Percentiles rank a stretch among this genome's conserved stretches.
phyloP scores from a whole-genome alignment of 345 rosid species.

The Diplotaxis tenuifolia region DNA sequence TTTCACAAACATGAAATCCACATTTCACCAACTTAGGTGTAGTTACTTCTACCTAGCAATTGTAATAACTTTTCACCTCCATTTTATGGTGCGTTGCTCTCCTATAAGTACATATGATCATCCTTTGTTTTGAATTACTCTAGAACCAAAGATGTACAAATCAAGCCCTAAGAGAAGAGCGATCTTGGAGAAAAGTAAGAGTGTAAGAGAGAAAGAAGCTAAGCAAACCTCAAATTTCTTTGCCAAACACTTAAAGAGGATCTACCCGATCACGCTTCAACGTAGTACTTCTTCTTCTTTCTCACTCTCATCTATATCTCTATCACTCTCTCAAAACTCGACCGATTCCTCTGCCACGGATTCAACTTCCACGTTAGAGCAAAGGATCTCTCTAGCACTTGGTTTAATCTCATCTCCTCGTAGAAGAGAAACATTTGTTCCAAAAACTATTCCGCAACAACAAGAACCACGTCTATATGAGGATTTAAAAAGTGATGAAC shows the following conservation, averaged over 20 bases:
- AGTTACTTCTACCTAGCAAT: not conserved
- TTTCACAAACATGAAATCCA: conserved; percentile 49
- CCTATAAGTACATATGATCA: conserved; percentile 28
- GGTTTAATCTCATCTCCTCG: conserved; percentile 49
- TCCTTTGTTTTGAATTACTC: conserved; percentile 14
- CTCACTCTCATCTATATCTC: conserved; percentile 69
- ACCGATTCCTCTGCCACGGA: conserved; percentile 75
- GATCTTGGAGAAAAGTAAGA: conserved; percentile 28
- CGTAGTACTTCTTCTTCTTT: conserved; percentile 75
- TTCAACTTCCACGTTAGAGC: conserved; percentile 36
- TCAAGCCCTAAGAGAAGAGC: conserved; percentile 29
- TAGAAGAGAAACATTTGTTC: conserved; percentile 42
- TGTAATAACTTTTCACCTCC: conserved; percentile 13
- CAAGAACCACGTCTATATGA: conserved; percentile 40
- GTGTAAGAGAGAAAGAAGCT: conserved; percentile 31
- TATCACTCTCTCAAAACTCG: conserved; percentile 84
- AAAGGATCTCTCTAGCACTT: conserved; percentile 61
- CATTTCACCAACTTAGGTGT: conserved; percentile 63
- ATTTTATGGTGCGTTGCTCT: conserved; percentile 3
- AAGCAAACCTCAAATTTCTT: conserved; percentile 45
- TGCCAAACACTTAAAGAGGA: conserved; percentile 71
- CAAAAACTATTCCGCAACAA: conserved; percentile 37
- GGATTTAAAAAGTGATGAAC: conserved; percentile 50
- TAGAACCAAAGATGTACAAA: conserved; percentile 33
- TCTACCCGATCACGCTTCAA: conserved; percentile 74